phyloP scores from a whole-genome alignment of 805 yeast species.

The Grigorovia humatica region DNA sequence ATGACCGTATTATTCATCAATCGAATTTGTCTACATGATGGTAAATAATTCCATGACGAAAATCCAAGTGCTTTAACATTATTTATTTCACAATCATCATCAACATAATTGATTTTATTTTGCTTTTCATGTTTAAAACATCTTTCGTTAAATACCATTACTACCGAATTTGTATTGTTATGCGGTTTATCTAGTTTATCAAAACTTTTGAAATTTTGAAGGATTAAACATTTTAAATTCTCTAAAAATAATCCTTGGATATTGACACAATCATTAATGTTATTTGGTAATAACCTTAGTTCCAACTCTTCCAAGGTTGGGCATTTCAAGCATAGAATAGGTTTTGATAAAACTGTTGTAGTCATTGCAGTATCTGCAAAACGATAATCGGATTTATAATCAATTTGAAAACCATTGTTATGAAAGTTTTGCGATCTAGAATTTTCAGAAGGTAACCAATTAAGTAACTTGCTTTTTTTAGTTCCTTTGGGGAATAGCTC shows the following conservation, averaged over 20 bases:
- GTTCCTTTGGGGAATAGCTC: slow-evolving; percentile 18
- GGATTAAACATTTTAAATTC: slow-evolving; percentile 7
- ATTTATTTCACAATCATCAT: slow-evolving; percentile 1
- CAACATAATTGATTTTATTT: not conserved
- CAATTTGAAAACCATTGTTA: not conserved
- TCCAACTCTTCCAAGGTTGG: slow-evolving; percentile 11
- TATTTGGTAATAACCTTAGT: slow-evolving; percentile 9
- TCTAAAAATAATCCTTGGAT: slow-evolving; percentile 19
- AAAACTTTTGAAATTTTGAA: slow-evolving; percentile 2
- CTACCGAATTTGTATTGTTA: slow-evolving; percentile 5
- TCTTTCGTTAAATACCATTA: not conserved
- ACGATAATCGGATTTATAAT: not conserved
- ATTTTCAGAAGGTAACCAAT: slow-evolving; percentile 17
- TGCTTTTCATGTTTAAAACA: not conserved
- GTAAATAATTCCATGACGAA: slow-evolving; percentile 21
- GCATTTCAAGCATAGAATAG: slow-evolving; percentile 16
- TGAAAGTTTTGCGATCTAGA: not conserved
- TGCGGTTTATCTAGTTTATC: slow-evolving; percentile 2
- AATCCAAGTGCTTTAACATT: slow-evolving; percentile 14
- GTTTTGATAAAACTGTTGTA: slow-evolving; percentile 4
- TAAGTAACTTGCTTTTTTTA: slow-evolving; percentile 10
- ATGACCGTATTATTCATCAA: slow-evolving; percentile 3
- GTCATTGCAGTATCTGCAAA: not conserved
- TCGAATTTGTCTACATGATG: slow-evolving; percentile 6
- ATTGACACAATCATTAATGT: slow-evolving; percentile 6